Evolutionary conservation across 2,329 filamentous ascomycete species (phyloP).

Genomic region (Sclerotinia nivalis): DNA sequence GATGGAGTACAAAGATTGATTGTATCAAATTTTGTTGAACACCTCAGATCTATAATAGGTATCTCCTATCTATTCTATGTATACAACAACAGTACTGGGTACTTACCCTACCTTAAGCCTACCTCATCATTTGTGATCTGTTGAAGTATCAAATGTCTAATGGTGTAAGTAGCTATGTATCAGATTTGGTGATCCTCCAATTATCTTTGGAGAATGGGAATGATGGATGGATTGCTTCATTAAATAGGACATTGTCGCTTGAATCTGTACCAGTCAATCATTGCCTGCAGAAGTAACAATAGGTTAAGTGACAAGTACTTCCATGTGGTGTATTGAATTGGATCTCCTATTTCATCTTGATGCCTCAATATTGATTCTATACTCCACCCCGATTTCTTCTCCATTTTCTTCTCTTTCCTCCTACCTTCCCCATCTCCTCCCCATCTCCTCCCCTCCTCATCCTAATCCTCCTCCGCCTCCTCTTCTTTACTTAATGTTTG

Average conservation of each 20-base stretch:
- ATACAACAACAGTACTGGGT: no score
- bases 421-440: not conserved
- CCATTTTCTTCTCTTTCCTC: not conserved
- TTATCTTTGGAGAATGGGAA: not conserved
- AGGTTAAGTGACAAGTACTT: constrained; percentile 4
- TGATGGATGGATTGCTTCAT: not conserved
- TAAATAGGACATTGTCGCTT: not conserved
- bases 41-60: no score
- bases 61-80: no score
- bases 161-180: not conserved
- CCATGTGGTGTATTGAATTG: not conserved
- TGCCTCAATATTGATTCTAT: not conserved
- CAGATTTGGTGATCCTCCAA: constrained; percentile 3
- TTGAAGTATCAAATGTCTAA: not conserved
- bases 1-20: no score
- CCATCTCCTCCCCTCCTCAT: not conserved
- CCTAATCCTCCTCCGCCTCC: not conserved
- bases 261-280: not conserved
- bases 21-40: no score
- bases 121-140: not conserved
- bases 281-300: not conserved
- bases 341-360: not conserved
- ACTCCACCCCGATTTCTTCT: not conserved
- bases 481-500: not conserved
- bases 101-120: not conserved